A percentile compares a stretch with the other conserved stretches of the same genome.
Conservation (phyloP, 1,284 basidiomycete species). For the Puccinia horiana region DNA sequence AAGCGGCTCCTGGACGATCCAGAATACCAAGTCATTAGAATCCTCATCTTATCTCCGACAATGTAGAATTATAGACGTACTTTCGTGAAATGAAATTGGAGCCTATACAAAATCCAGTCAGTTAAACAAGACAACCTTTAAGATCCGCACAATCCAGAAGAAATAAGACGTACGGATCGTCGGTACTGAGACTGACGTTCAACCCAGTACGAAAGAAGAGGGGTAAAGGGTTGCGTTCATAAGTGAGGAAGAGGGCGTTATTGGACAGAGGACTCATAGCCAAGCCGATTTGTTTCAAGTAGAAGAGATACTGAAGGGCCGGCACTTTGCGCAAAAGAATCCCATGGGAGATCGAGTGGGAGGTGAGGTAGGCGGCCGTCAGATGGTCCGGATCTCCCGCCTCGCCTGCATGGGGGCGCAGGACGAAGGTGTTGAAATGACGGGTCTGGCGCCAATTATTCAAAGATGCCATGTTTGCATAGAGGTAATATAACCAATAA, state of each 20-base stretch:
- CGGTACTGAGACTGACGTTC: constrained; percentile 94
- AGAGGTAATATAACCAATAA: constrained; percentile 95
- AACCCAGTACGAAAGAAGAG: constrained; percentile 95
- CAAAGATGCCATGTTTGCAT: constrained; percentile 88
- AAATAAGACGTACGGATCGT: constrained; percentile 68
- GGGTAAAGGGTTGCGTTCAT: constrained; percentile 94
- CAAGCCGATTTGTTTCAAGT: constrained; percentile 92
- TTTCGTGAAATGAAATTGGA: constrained; percentile 96
- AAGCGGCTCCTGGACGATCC: constrained; percentile 72
- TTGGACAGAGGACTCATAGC: constrained; percentile 98
- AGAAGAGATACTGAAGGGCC: constrained; percentile 73
- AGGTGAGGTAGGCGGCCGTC: constrained; percentile 89
- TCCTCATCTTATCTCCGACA: background rate
- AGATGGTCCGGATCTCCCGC: constrained; percentile 98
- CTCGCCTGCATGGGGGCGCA: constrained; percentile 95
- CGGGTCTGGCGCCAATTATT: constrained; percentile 85
- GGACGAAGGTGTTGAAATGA: constrained; percentile 97
- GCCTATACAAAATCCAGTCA: constrained; percentile 41
- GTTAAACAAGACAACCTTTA: constrained; percentile 24
- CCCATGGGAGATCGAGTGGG: constrained; percentile 97
- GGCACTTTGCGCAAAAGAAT: constrained; percentile 97
- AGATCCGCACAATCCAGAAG: background rate
- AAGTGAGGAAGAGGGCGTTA: constrained; percentile 94
- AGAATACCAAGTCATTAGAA: background rate
- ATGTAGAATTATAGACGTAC: constrained; percentile 62